Evolutionary conservation across 352 stramenopile genomes (phyloP).

Genomic region (Phytophthora lateralis): DNA sequence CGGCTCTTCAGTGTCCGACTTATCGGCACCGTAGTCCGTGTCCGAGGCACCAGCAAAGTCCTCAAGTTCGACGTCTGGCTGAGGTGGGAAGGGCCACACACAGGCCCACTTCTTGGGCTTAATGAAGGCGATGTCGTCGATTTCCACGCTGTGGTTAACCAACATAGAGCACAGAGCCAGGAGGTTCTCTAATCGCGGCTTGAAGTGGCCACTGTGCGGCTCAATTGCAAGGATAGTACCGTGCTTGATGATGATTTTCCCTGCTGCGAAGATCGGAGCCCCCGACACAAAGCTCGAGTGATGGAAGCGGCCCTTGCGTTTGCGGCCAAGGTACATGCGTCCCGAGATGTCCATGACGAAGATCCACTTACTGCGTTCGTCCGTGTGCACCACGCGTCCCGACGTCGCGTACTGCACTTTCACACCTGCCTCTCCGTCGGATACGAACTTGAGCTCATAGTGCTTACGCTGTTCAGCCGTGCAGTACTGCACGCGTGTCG

Average conservation of each 20-base stretch:
- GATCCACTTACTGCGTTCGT: constrained; percentile 77
- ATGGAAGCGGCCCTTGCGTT: constrained; percentile 75
- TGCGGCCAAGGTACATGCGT: constrained; percentile 67
- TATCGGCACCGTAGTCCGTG: constrained; percentile 48
- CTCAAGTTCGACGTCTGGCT: constrained; percentile 43
- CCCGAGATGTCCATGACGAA: constrained; percentile 63
- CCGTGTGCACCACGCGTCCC: constrained; percentile 50
- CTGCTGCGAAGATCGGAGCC: constrained; percentile 61
- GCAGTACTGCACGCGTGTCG: constrained; percentile 63
- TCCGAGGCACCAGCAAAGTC: constrained; percentile 47
- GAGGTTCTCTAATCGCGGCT: constrained; percentile 59
- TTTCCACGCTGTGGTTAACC: constrained; percentile 40
- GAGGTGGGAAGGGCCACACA: constrained; percentile 58
- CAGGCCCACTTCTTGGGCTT: constrained; percentile 74
- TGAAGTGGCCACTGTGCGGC: constrained; percentile 80
- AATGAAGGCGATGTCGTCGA: constrained; percentile 56
- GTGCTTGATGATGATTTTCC: constrained; percentile 68
- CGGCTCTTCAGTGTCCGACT: constrained; percentile 47
- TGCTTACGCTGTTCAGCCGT: constrained; percentile 37
- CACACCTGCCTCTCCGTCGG: constrained; percentile 3
- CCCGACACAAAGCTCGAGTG: constrained; percentile 81
- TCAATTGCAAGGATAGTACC: constrained; percentile 67
- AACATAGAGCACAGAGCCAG: constrained; percentile 49
- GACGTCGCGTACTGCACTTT: constrained; percentile 45
- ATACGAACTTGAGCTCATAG: constrained; percentile 54